Evolutionary conservation across 2,329 filamentous ascomycete species (phyloP).

Genomic region (Colletotrichum nymphaeae): DNA sequence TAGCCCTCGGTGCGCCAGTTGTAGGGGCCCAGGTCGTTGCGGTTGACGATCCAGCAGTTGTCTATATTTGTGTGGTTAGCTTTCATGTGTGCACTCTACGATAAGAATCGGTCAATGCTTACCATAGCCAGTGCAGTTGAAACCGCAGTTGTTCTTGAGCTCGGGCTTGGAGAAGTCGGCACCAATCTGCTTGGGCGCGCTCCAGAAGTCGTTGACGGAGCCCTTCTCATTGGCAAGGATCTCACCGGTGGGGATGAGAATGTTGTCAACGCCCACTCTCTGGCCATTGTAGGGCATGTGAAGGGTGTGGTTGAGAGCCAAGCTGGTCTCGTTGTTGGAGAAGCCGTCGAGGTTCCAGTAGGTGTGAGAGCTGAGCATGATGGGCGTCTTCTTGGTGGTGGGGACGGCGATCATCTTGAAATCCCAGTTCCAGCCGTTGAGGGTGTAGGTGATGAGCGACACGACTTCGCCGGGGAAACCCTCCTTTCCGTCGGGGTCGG

Average conservation of each 20-base stretch:
- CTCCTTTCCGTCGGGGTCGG: constrained; percentile 78
- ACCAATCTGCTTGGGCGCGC: constrained; percentile 81
- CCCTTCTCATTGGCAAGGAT: constrained; percentile 76
- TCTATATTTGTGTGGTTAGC: constrained; percentile 54
- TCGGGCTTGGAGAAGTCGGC: constrained; percentile 72
- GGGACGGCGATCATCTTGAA: constrained; percentile 78
- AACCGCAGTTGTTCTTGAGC: constrained; percentile 80
- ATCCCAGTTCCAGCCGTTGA: constrained; percentile 75
- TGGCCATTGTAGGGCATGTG: constrained; percentile 79
- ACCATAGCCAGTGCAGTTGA: constrained; percentile 87
- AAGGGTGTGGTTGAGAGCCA: constrained; percentile 77
- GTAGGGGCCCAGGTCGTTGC: constrained; percentile 64
- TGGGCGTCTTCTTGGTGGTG: constrained; percentile 81
- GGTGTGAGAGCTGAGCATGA: constrained; percentile 80
- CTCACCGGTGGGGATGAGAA: constrained; percentile 80
- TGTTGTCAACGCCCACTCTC: constrained; percentile 75
- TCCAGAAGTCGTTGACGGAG: constrained; percentile 86
- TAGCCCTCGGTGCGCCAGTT: constrained; percentile 72
- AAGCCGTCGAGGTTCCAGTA: constrained; percentile 91
- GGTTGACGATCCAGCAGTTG: constrained; percentile 77
- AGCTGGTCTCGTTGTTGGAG: constrained; percentile 75
- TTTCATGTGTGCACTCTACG: too few relatives aligned
- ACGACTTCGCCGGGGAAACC: constrained; percentile 85
- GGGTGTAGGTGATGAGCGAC: constrained; percentile 79
- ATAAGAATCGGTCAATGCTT: constrained; percentile 42